Base-by-base conservation (phyloP, 345 rosid species). In the Eucalyptus regnans region DNA sequence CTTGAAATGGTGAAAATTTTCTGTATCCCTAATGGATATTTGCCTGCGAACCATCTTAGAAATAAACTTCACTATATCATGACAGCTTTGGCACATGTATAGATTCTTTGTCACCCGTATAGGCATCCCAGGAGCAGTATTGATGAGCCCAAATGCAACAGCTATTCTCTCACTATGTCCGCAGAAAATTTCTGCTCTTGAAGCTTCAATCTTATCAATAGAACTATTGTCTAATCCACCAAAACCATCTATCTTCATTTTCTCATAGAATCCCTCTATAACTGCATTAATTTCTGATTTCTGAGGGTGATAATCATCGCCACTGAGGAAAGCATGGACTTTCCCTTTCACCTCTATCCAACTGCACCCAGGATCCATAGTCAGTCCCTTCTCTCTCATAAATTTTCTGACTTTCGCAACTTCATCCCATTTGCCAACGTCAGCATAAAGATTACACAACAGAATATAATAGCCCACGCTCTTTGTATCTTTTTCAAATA, bases 81-180 rank as follows among this genome's bases (percentile, higher is more conserved):
- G 99, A 90, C 98, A 97, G 89, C 92, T 95, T 87, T 90, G 93
- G 89, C 98, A 97, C 92, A 92, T 95, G 44, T 92, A 92, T 86
- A 97, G 94, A 91, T 97, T 97, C 93, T 97, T 97, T 27, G 97
- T 96, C 87, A 97, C 95, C 95, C 95, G 90, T 62, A 97, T 93
- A 37, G 99, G 95, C 89, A 89, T 95, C 83, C 97, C 96, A 29
- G 98, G 98, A 50, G 92, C 92, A 9, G 96, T 94, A 90, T 94
- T 95, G 71, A 95, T 92, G 87, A 97, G 95, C 71, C 96, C 95
- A 86, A 92, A 96, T 29, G 95, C 97, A 90, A 97, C 91, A 2
- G 96, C 99, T 90, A 92, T 89, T 81, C 94, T 94, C 94, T 97
- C 99, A 90, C 99, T 97, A 86, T 96, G 99, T 83, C 96, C 96